These are phyloP conservation scores for Cardiosporidium cionae DNA, from an alignment of 169 alveolate genomes.

Conservation along the genomic window DNA sequence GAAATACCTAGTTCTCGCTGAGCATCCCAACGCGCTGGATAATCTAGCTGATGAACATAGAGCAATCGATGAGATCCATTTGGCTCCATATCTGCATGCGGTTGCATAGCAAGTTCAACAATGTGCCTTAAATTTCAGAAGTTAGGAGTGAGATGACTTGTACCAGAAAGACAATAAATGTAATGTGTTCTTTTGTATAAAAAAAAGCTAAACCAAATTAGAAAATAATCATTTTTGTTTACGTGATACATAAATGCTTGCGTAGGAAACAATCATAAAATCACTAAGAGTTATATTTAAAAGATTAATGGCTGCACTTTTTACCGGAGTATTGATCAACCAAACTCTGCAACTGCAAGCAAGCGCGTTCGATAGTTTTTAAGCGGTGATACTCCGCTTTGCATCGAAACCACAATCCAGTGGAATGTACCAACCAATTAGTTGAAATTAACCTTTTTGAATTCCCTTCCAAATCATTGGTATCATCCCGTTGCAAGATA, in stretches of 20 bases:
- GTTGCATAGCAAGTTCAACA: no score
- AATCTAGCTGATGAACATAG: constrained; percentile 12
- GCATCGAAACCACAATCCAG: constrained; percentile 35
- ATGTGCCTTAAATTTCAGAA: no score
- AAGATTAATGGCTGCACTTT: no score
- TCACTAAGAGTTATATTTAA: no score
- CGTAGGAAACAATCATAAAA: no score
- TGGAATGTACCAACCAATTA: constrained; percentile 35
- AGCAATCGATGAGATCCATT: constrained; percentile 14
- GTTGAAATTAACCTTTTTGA: constrained; percentile 11
- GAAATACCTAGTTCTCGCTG: constrained; percentile 32
- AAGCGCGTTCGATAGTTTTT: constrained; percentile 38
- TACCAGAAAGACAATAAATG: no score
- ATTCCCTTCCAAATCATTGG: background rate
- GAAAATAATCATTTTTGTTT: no score
- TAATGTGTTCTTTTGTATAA: no score
- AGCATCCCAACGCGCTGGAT: constrained; percentile 34
- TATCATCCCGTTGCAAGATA: background rate
- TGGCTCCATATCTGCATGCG: constrained; percentile 24
- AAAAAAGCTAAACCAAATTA: no score
- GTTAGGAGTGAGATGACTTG: no score
- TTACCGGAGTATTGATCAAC: constrained; percentile 33
- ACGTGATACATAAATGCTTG: no score
- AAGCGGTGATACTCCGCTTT: constrained; percentile 28
- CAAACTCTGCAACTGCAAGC: constrained; percentile 37